Conservation (phyloP, 371 early-diverging fungal species). For the Hamiltosporidium tvaerminnensis region DNA sequence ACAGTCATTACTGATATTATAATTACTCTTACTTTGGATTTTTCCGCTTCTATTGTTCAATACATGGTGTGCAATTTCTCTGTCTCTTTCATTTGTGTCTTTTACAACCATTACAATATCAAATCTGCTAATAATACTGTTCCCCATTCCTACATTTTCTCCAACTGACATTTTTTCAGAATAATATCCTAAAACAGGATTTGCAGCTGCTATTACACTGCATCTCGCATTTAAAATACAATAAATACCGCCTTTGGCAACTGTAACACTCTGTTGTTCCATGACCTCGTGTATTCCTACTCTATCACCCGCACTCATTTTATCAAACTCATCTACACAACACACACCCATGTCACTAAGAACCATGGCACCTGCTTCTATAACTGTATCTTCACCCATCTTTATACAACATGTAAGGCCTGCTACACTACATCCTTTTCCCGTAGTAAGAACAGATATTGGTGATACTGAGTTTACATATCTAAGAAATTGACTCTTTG, state of each 20-base stretch:
- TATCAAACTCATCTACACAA: conserved; percentile 99
- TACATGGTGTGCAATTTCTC: conserved; percentile 55
- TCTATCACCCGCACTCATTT: conserved; percentile 91
- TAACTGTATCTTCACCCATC: conserved; percentile 57
- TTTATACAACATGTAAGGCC: conserved; percentile 87
- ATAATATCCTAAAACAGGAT: no score
- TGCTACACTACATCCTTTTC: conserved; percentile 83
- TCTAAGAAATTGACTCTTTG: conserved; percentile 73
- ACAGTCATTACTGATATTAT: no score
- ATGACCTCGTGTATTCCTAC: conserved; percentile 99
- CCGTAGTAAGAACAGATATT: conserved; percentile 76
- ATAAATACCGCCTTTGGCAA: conserved; percentile 91
- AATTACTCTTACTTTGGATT: conserved; percentile 7
- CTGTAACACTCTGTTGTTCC: conserved; percentile 97
- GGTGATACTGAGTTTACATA: conserved; percentile 74
- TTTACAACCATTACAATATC: conserved; percentile 55
- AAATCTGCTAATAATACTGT: no score
- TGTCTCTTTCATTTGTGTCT: conserved; percentile 52
- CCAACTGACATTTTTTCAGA: no score
- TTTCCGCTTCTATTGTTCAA: conserved; percentile 47
- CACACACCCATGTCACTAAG: conserved; percentile 90
- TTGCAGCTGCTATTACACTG: conserved; percentile 93
- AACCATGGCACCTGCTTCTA: conserved; percentile 99
- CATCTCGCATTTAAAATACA: conserved; percentile 91
- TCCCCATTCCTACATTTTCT: no score